Base-by-base conservation (phyloP, 176 grass and related monocot genomes). In the Rhynchospora pubera region DNA sequence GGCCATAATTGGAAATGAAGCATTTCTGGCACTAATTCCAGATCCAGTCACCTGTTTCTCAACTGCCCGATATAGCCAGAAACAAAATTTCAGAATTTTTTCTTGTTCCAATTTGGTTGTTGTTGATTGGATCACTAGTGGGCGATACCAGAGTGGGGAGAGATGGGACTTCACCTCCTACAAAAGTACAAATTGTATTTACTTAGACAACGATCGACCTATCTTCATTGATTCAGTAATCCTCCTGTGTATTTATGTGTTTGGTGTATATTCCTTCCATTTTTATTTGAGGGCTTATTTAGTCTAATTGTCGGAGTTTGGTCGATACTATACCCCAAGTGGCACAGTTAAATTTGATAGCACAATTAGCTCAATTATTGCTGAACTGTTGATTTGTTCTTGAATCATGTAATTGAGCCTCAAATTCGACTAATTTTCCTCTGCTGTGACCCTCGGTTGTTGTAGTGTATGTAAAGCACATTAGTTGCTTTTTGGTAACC, bases 101-200 rank as follows among this genome's bases (percentile, higher is more conserved):
- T 26, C 62, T 19, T 26, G 87, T 83, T 98, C 96, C 75, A 94
- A 91, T 84, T 80, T 98, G 60, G 89, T 94, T 24, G 1, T 98
- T 72, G 92, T 98, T 19, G 96, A 98, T 79, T 98, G 92, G 92
- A 88, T 94, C 86, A 98, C 92, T 34, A 94, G 96, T 77, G 96
- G 95, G 0, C 92, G 92, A 16, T 91, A 93, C 75, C 88, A 93
- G 51, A 88, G 85, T 65, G 96, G 96, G 85, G 92, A 94, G 86
- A 88, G 80, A 82, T 94, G 96, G 92, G 80, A 85, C 57, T 93
- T 94, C 65, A 87, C 57, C 45, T 87, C 61, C 46, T 98, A 94
- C 58, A 91, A 78, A 85, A 94, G 90, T 46, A 83, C 85, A 62
- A 94, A 93, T 82, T 87, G 87, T 69, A 85, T 98, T 83, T 63